Evolutionary conservation across 306 rosid genomes (phyloP), one percentile per base, ranked within the genome.

Genomic region (Inga leiocalycina): DNA sequence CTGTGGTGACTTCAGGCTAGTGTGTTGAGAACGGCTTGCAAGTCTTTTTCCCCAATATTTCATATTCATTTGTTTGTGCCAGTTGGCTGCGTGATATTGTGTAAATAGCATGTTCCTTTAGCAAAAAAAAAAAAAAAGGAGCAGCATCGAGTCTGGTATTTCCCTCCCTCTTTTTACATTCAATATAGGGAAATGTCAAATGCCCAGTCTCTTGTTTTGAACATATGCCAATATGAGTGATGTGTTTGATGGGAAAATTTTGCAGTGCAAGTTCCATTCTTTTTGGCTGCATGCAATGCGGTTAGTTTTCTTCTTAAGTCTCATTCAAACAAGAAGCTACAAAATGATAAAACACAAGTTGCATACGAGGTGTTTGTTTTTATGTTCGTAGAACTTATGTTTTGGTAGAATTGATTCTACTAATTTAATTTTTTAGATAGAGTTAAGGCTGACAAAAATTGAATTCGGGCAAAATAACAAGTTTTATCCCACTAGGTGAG

Each of bases 91-190:
- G 89, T 85, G 90, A 87, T 80, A 87, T 84, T 82, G 14, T 86
- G 93, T 91, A 93, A 87, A 91, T 93, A 93, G 92, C 77, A 79
- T 85, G 89, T 77, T 85, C 85, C 89, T 84, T 70, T 73, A 75
- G 78, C 74, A 5, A 6, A 39, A 48, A 39, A 81, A 82, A 5
- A 6, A 39, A 48, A 39, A 81, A 82, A 89, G 85, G 80, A 83
- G 32, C 80, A 74, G 91, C 89, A 54, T 86, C 6, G 89, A 87
- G 89, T 80, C 85, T 66, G 66, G 80, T 77, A 85, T 11, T 1
- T 3, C 14, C 0, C 1, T 11, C 35, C 15, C 15, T 3, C 71
- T 68, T 85, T 88, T 83, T 41, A 2, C 51, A 16, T 64, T 82
- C 30, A 73, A 80, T 71, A 73, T 68, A 32, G 80, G 76, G 71